Evolutionary conservation across 305 asterid genomes (phyloP), one percentile per base, ranked within the genome.

Genomic region (Fraxinus paxiana): DNA sequence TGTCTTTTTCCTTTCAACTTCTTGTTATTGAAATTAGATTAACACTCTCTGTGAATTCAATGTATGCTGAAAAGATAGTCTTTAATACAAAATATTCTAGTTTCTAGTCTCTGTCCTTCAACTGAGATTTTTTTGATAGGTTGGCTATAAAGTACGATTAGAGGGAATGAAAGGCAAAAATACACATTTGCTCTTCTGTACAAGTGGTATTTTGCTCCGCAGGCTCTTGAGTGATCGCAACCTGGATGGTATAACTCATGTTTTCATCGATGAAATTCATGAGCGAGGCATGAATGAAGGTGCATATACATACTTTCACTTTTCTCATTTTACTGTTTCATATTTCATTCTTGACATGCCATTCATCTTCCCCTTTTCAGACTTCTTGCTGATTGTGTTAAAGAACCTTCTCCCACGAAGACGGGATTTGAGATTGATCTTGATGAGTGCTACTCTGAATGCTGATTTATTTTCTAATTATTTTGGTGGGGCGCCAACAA

Each of bases 251-350:
- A 77, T 92, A 81, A 96, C 98, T 78, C 98, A 96, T 89, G 94
- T 94, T 77, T 94, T 96, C 83, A 98, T 96, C 79, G 99, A 96
- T 91, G 99, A 96, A 85, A 96, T 96, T 86, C 99, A 96, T 56
- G 99, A 96, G 89, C 92, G 99, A 56, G 99, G 99, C 88, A 96
- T 96, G 98, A 96, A 96, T 90, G 99, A 96, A 96, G 99, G 99
- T 96, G 84, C 83, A 83, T 83, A 81, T 34, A 2, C 41, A 67
- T 38, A 56, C 65, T 59, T 63, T 78, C 78, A 22, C 18, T 76
- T 41, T 76, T 79, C 18, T 30, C 69, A 10, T 75, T 86, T 43
- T 9, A 61, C 73, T 59, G 77, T 81, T 83, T 61, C 38, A 73
- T 75, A 38, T 81, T 83, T 82, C 82, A 80, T 83, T 85, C 76